phyloP scores from a whole-genome alignment of 495 filamentous ascomycete species.

The Lindgomyces ingoldianus region DNA sequence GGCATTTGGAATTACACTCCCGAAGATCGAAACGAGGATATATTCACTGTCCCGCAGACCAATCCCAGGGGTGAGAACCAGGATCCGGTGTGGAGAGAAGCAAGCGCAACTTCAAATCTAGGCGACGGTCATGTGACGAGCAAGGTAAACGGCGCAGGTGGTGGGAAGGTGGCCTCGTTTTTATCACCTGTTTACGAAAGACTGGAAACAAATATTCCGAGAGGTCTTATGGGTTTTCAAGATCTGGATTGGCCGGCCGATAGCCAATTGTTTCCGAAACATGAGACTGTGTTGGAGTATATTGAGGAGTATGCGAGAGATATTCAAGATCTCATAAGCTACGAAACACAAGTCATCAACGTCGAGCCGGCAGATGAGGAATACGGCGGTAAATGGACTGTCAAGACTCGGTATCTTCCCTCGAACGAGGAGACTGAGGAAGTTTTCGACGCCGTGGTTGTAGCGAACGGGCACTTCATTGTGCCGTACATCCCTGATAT shows the following conservation, averaged over 20 bases:
- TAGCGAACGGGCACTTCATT: constrained; percentile 81
- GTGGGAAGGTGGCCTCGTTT: constrained; percentile 47
- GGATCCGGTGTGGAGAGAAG: constrained; percentile 18
- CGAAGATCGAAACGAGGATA: constrained; percentile 25
- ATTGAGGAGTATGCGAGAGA: constrained; percentile 70
- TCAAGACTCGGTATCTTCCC: constrained; percentile 57
- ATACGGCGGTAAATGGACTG: constrained; percentile 49
- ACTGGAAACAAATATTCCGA: constrained; percentile 85
- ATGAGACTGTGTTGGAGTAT: constrained; percentile 69
- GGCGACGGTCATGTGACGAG: too few relatives aligned
- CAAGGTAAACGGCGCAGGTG: background rate
- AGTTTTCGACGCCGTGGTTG: constrained; percentile 72
- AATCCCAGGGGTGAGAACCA: constrained; percentile 37
- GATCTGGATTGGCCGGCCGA: constrained; percentile 65
- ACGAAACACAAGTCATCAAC: constrained; percentile 60
- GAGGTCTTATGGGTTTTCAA: constrained; percentile 76
- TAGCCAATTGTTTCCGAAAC: constrained; percentile 69
- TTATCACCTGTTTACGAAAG: constrained; percentile 77
- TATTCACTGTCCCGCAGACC: constrained; percentile 44
- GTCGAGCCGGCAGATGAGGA: constrained; percentile 42
- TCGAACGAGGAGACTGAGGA: constrained; percentile 45
- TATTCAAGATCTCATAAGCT: constrained; percentile 56
- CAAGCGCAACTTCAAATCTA: too few relatives aligned
- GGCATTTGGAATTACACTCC: constrained; percentile 81
- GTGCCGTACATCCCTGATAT: constrained; percentile 70